Conservation (phyloP, 1,139 yeast species). For the Yamadazyma diospyri region DNA sequence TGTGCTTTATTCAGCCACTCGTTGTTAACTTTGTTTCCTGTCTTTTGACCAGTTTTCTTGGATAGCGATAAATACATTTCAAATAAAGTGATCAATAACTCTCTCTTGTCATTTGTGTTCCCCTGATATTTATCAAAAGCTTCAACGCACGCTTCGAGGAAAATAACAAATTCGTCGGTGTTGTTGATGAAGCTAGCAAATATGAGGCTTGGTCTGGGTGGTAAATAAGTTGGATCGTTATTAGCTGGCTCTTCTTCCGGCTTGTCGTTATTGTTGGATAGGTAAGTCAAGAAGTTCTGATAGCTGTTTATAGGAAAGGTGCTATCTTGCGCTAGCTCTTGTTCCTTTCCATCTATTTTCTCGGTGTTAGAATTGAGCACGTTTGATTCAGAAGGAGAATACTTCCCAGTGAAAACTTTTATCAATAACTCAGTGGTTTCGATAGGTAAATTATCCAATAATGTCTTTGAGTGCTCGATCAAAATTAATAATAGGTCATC, state of each 20-base stretch:
- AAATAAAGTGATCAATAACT: slow-evolving; percentile 70
- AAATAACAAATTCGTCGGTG: slow-evolving; percentile 87
- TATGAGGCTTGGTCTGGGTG: slow-evolving; percentile 86
- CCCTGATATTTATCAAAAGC: slow-evolving; percentile 78
- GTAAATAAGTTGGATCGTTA: slow-evolving; percentile 69
- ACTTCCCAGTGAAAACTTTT: slow-evolving; percentile 85
- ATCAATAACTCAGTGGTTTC: slow-evolving; percentile 81
- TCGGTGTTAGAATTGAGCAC: slow-evolving; percentile 9
- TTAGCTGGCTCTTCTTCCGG: slow-evolving; percentile 10
- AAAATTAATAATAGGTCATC: slow-evolving; percentile 78
- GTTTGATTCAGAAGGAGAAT: slow-evolving; percentile 39
- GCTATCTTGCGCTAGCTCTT: slow-evolving; percentile 9
- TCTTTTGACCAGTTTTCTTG: slow-evolving; percentile 15
- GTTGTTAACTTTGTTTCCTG: slow-evolving; percentile 20
- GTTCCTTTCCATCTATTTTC: slow-evolving; percentile 9
- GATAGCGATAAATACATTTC: slow-evolving; percentile 76
- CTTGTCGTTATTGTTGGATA: slow-evolving; percentile 31
- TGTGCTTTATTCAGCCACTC: slow-evolving; percentile 69
- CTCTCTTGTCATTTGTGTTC: slow-evolving; percentile 62
- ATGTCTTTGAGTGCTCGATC: slow-evolving; percentile 58
- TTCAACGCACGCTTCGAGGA: slow-evolving; percentile 86
- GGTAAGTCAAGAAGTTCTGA: slow-evolving; percentile 63
- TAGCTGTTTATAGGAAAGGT: slow-evolving; percentile 55
- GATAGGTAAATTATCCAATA: slow-evolving; percentile 69
- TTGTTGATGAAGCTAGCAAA: slow-evolving; percentile 83